Evolutionary conservation across 495 filamentous ascomycete species (phyloP), one percentile per base, ranked within the genome.

Genomic region (Aspergillus incahuasiensis): DNA sequence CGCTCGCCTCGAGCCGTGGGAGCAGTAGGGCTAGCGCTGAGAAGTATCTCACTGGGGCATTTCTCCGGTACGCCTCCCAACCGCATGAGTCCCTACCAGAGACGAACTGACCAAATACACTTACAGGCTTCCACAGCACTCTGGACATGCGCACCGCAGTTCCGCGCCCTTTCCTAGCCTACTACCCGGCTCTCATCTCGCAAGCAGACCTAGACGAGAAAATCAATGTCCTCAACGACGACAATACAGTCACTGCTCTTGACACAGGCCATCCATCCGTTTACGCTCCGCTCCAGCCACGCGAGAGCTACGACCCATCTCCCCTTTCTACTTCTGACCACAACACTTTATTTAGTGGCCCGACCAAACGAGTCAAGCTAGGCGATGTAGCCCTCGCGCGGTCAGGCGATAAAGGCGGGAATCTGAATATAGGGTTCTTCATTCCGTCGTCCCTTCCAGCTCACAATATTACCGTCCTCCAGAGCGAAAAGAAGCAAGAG

Each of bases 381-480:
- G 75, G 78, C 1, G 69, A 72, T 43, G 56, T 79, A 41, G 66
- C 61, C 8, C 67, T 72, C 0, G 74, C 65, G 13, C 63, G 78
- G 20, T 80, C 77, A 5, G 78, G 77, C 16, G 78, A 82, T 55
- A 80, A 82, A 54, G 75, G 68, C 1, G 67, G 60, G 8, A 74
- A 83, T 52, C 62, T 73, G 28, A 81, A 82, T 45, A 60, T 75
- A n/a, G 77, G 80, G 0, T 63, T 82, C 46, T 81, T 73, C 48
- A 68, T 73, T 8, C 61, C 48, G 8, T 35, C 32, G 5, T 20
- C 30, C 11, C 25, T 9, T 32, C 34, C 11, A 21, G 1, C 2
- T 5, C 16, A 8, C 6, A 16, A n/a, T 9, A 4, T 2, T 3
- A 39, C n/a, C 8, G 40, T n/a, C n/a, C n/a, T n/a, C n/a, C 5